These are phyloP conservation scores for Euphorbia corollata DNA, from an alignment of 441 rosid species.

Conservation along the genomic window DNA sequence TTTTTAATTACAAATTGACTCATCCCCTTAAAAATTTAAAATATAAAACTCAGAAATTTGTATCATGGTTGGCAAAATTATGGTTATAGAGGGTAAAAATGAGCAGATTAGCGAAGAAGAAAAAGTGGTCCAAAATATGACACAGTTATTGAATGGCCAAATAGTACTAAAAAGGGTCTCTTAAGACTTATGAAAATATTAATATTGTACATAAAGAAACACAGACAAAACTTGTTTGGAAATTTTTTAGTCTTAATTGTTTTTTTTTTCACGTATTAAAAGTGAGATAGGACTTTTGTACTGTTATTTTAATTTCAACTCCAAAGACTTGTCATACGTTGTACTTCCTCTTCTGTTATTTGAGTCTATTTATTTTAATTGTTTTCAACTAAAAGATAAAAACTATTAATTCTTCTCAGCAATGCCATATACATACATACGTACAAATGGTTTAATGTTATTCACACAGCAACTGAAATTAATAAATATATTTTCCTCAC, in stretches of 20 bases:
- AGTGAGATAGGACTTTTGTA: not conserved
- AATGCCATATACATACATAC: not conserved
- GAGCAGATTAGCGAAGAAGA: not conserved
- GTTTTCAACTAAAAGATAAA: no score
- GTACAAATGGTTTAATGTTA: not conserved
- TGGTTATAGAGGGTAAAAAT: not conserved
- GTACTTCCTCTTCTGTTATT: slow-evolving; percentile 7
- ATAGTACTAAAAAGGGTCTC: not conserved
- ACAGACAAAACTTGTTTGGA: not conserved
- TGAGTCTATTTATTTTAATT: not conserved
- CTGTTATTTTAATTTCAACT: not conserved
- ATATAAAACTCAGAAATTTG: no score
- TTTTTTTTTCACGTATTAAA: no score
- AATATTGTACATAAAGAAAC: not conserved
- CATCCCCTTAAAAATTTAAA: no score
- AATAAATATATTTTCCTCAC: not conserved
- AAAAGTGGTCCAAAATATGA: slow-evolving; percentile 8
- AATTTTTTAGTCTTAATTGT: not conserved
- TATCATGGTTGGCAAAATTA: not conserved
- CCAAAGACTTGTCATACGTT: not conserved
- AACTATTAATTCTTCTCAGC: no score
- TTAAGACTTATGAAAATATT: not conserved
- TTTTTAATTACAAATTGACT: no score
- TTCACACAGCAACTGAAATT: not conserved
- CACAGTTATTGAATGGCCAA: not conserved